Percentiles rank a stretch among this genome's conserved stretches.
phyloP scores from a whole-genome alignment of 106 monocot genomes.

The Vanilla planifolia region DNA sequence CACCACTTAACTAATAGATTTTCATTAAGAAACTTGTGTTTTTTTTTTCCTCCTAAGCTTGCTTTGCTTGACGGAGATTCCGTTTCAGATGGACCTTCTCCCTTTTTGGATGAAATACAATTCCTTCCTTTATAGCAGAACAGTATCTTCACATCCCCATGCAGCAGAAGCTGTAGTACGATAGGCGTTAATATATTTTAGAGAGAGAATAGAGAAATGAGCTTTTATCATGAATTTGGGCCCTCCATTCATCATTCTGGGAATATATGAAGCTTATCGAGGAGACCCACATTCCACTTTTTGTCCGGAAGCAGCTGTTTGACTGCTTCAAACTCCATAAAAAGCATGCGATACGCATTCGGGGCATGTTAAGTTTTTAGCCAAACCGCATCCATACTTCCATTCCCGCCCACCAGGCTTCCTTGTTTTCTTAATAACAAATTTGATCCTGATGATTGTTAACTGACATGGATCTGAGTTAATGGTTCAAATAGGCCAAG shows the following conservation, averaged over 20 bases:
- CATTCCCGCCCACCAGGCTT: not conserved
- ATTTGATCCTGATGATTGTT: not conserved
- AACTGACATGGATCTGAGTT: not conserved
- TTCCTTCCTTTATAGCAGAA: slow-evolving; percentile 2
- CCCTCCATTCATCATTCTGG: slow-evolving; percentile 41
- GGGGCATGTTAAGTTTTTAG: slow-evolving; percentile 24
- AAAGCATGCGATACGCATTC: slow-evolving; percentile 17
- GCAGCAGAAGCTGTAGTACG: slow-evolving; percentile 4
- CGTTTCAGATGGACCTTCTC: too few relatives aligned
- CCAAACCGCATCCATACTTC: slow-evolving; percentile 4
- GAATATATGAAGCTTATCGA: slow-evolving; percentile 31
- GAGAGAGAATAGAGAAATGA: not conserved
- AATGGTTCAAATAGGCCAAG: not conserved
- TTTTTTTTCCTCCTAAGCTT: not conserved
- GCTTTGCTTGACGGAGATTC: slow-evolving; percentile 3
- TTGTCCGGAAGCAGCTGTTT: slow-evolving; percentile 31
- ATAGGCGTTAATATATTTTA: not conserved
- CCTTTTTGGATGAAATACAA: too few relatives aligned
- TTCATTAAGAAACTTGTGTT: slow-evolving; percentile 3
- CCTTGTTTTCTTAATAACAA: slow-evolving; percentile 2
- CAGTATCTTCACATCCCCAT: not conserved
- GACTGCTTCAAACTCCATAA: slow-evolving; percentile 15
- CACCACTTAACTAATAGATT: not conserved
- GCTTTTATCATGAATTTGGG: slow-evolving; percentile 15
- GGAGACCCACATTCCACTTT: slow-evolving; percentile 37